Evolutionary conservation across 192 early-diverging fungal species (phyloP).

Genomic region (Rhizophlyctis rosea): DNA sequence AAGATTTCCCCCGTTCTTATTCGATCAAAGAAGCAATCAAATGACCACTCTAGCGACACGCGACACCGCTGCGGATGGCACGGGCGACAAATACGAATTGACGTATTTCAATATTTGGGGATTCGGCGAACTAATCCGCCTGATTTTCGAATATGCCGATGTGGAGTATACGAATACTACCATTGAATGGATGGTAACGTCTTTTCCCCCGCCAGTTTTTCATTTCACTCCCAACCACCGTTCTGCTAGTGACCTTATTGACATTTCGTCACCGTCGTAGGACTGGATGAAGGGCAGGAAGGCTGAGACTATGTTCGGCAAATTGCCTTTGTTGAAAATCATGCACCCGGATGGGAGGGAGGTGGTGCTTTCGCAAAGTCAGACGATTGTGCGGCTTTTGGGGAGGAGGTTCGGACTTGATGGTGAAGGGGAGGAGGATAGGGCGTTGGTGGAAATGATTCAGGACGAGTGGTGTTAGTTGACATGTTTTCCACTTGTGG

Average conservation of each 20-base stretch:
- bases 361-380: neutral
- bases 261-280: neutral
- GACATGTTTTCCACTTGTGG: neutral
- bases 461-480: neutral
- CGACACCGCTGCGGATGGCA: too few species aligned
- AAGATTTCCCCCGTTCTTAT: too few species aligned
- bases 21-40: too few species aligned
- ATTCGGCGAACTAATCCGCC: neutral
- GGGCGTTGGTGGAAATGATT: neutral
- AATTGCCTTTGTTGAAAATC: neutral
- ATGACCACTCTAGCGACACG: too few species aligned
- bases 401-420: neutral
- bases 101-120: neutral
- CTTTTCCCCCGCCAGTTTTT: neutral
- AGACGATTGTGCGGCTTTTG: neutral
- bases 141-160: neutral
- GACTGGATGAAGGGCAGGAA: neutral
- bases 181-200: too few species aligned
- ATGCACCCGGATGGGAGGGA: neutral
- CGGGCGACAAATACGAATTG: neutral
- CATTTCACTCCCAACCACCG: neutral
- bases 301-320: neutral
- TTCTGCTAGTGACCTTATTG: neutral
- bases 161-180: neutral
- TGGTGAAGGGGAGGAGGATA: neutral